phyloP scores from a whole-genome alignment of 2,329 filamentous ascomycete genomes.

The Endothia cerciana region DNA sequence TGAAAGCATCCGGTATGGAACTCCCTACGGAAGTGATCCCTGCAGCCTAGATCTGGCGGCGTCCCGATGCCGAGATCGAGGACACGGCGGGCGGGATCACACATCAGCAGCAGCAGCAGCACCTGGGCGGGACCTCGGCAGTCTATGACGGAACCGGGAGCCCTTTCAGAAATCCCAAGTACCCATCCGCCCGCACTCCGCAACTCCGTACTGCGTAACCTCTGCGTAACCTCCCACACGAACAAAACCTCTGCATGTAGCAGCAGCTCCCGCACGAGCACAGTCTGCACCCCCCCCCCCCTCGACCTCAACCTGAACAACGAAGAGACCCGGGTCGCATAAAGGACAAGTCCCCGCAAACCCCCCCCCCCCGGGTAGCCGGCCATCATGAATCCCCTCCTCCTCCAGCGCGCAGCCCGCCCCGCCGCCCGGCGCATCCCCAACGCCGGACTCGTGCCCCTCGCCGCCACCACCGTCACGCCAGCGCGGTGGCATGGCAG shows the following conservation, averaged over 20 bases:
- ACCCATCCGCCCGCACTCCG: too few species aligned
- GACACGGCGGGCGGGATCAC: constrained; percentile 19
- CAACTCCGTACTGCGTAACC: background rate
- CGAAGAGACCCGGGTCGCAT: too few species aligned
- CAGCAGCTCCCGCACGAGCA: too few species aligned
- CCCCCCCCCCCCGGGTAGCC: too few species aligned
- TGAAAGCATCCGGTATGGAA: background rate
- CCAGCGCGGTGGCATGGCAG: constrained; percentile 22
- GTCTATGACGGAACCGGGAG: constrained; percentile 28
- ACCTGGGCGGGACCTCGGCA: constrained; percentile 18
- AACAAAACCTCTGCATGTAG: background rate
- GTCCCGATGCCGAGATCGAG: constrained; percentile 28
- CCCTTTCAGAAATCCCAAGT: constrained; percentile 5
- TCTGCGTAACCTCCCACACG: background rate
- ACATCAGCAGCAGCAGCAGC: background rate
- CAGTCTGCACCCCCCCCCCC: too few species aligned
- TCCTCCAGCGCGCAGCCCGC: constrained; percentile 24
- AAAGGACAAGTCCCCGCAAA: too few species aligned
- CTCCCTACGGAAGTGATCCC: constrained; percentile 9
- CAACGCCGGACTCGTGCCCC: constrained; percentile 19
- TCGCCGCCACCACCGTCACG: constrained; percentile 18
- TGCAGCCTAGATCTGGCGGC: background rate
- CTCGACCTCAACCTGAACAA: too few species aligned
- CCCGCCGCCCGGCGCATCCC: constrained; percentile 31
- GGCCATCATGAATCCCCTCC: constrained; percentile 21